Conservation (phyloP, 2,329 filamentous ascomycete species). For the Emmonsiellopsis sp. region DNA sequence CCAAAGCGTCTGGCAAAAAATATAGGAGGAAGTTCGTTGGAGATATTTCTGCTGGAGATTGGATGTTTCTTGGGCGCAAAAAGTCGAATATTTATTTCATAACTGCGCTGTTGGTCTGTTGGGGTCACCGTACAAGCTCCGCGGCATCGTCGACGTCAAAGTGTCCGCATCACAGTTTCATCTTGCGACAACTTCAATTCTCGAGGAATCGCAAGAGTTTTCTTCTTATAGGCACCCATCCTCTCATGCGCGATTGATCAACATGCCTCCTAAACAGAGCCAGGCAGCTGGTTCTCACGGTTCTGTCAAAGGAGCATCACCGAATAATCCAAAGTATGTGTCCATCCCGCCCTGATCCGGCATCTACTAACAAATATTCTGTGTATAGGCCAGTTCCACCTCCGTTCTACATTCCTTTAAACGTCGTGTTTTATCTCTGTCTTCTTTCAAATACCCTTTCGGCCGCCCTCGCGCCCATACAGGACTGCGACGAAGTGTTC, state of each 20-base stretch:
- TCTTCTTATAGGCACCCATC: neutral
- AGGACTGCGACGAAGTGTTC: conserved; percentile 97
- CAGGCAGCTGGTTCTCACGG: neutral
- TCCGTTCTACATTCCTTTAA: conserved; percentile 59
- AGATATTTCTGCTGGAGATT: neutral
- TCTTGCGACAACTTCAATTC: neutral
- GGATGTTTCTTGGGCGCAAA: neutral
- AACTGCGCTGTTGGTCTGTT: neutral
- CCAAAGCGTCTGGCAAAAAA: neutral
- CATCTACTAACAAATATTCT: conserved; percentile 14
- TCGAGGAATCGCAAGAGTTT: neutral
- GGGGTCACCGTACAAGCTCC: neutral
- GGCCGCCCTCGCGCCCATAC: conserved; percentile 78
- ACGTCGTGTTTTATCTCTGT: conserved; percentile 73
- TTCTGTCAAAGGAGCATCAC: neutral
- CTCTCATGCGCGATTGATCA: neutral
- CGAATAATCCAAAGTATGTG: conserved; percentile 1
- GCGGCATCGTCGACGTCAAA: neutral
- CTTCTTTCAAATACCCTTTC: conserved; percentile 64
- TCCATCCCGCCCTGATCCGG: neutral
- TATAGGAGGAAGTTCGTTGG: neutral
- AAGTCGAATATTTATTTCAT: neutral
- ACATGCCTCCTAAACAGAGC: neutral
- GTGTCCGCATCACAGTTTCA: neutral
- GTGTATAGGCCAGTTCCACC: conserved; percentile 22